Conservation (phyloP, 2,329 filamentous ascomycete genomes). For the Fusarium domesticum region DNA sequence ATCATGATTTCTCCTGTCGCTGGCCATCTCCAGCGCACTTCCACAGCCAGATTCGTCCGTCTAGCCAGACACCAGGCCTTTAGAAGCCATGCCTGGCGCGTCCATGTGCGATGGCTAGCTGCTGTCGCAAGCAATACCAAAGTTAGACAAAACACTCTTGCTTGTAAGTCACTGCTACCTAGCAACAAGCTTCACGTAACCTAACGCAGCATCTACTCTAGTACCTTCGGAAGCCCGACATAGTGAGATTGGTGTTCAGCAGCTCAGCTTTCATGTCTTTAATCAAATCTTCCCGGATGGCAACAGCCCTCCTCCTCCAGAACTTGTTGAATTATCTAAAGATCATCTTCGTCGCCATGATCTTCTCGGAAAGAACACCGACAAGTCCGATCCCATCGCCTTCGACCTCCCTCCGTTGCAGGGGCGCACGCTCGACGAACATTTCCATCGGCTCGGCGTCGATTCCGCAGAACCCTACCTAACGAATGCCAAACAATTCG, state of each 20-base stretch:
- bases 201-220: slow-evolving; percentile 20
- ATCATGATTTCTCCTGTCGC: slow-evolving; percentile 31
- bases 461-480: slow-evolving; percentile 87
- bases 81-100: slow-evolving; percentile 35
- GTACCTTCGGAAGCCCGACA: slow-evolving; percentile 63
- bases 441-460: slow-evolving; percentile 84
- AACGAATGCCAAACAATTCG: slow-evolving; percentile 69
- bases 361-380: slow-evolving; percentile 84
- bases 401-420: slow-evolving; percentile 82
- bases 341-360: slow-evolving; percentile 85
- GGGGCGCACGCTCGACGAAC: slow-evolving; percentile 82
- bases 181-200: not conserved
- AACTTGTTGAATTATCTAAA: slow-evolving; percentile 75
- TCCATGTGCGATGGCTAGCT: slow-evolving; percentile 46
- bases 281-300: slow-evolving; percentile 72
- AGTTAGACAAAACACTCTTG: slow-evolving; percentile 33
- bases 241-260: slow-evolving; percentile 93
- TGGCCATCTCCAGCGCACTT: slow-evolving; percentile 40
- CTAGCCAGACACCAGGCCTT: slow-evolving; percentile 49
- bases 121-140: slow-evolving; percentile 29
- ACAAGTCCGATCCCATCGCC: slow-evolving; percentile 69
- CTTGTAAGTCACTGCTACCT: slow-evolving; percentile 36
- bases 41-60: slow-evolving; percentile 48
- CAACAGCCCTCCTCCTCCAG: slow-evolving; percentile 55
- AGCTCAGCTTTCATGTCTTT: slow-evolving; percentile 81